Base-by-base conservation (phyloP, 495 filamentous ascomycete species). In the Trichoderma parareesei region DNA sequence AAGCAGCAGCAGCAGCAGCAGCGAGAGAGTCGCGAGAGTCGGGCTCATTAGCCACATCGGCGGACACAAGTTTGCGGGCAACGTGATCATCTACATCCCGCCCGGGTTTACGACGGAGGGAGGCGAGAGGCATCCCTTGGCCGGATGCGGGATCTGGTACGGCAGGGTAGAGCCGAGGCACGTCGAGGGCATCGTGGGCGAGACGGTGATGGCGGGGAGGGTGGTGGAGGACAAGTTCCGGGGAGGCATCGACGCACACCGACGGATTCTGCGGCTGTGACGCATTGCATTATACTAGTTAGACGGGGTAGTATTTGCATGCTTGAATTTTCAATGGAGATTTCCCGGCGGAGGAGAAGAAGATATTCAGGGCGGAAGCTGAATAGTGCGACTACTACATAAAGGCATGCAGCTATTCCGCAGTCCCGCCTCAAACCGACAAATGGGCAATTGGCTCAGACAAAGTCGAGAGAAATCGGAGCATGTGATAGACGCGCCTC, bases 51-150 rank as follows among this genome's bases (percentile, higher is more conserved):
- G 89, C 72, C 93, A 98, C 77, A 84, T 98, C 63, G 91, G 92
- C 0, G 93, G 93, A 1, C 93, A 97, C 69, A 94, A 94, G 67
- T 97, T 88, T 70, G 93, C 93, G 0, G 93, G 93, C 4, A 98
- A 98, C 77, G 87, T 97, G 14, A 92, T 97, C 60, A 76, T 97
- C 1, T 98, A 97, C 73, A 76, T 97, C 4, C 93, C 93, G 4
- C 87, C 87, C 4, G 65, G 66, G 0, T 62, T 78, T 48, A 78
- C 72, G 68, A 76, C 71, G 7, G 64, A 38, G 35, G 71, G 69
- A 7, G 78, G 76, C 1, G 66, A 74, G 62, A 57, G 48, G n/a
- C 80, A 85, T 73, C 80, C 85, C 20, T 74, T 96, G 65, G 88
- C 86, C 1, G 93, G 93, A 1, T 86, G 85, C 70, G 93, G 93